These are phyloP conservation scores for Wallacemonas collosoma DNA, from an alignment of 208 protist genomes.

Conservation along the genomic window DNA sequence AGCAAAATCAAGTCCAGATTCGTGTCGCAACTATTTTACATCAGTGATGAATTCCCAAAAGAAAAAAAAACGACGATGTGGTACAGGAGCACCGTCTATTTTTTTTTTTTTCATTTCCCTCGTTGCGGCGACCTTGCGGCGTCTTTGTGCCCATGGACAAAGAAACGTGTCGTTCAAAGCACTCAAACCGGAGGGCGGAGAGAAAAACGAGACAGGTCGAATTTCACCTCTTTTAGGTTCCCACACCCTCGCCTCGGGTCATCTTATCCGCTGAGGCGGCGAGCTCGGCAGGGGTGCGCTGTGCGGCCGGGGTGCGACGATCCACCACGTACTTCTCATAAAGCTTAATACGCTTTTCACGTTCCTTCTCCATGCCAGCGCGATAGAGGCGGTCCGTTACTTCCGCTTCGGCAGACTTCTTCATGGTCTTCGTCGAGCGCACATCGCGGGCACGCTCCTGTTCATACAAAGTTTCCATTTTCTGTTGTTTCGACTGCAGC, in stretches of 20 bases:
- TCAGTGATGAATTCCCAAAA: background rate
- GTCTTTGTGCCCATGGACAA: no score
- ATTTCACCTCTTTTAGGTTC: slow-evolving; percentile 16
- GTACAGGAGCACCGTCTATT: no score
- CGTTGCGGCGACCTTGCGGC: no score
- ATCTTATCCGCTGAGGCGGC: slow-evolving; percentile 57
- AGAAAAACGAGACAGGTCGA: no score
- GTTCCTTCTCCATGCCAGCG: slow-evolving; percentile 76
- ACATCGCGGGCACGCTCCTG: slow-evolving; percentile 31
- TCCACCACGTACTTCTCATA: slow-evolving; percentile 78
- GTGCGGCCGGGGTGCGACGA: slow-evolving; percentile 25
- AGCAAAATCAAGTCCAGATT: no score
- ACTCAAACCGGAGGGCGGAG: no score
- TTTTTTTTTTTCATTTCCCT: no score
- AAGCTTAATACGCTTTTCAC: slow-evolving; percentile 71
- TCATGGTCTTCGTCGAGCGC: slow-evolving; percentile 41
- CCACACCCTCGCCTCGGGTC: slow-evolving; percentile 58
- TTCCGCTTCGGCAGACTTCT: slow-evolving; percentile 36
- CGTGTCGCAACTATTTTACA: slow-evolving; percentile 9
- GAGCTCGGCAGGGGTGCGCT: slow-evolving; percentile 42
- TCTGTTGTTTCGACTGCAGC: slow-evolving; percentile 49
- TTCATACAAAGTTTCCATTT: slow-evolving; percentile 48
- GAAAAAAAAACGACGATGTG: no score
- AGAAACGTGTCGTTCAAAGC: no score
- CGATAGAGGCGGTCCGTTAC: slow-evolving; percentile 63